These are phyloP conservation scores for Claviceps sorghi DNA, from an alignment of 2,329 filamentous ascomycete genomes.

Conservation along the genomic window DNA sequence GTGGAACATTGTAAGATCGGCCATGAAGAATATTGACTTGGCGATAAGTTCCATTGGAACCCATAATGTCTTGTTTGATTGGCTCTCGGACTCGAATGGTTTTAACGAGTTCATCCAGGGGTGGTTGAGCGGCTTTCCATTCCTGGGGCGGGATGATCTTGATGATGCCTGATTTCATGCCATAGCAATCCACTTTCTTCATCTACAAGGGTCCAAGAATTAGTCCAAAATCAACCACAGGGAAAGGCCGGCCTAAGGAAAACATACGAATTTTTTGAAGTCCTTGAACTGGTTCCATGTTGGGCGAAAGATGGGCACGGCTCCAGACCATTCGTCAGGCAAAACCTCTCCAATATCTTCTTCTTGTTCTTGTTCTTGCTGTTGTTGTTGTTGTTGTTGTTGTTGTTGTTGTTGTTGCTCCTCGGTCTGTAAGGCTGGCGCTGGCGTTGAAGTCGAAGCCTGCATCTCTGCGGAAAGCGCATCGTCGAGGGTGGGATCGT, in stretches of 20 bases:
- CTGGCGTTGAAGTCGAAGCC: constrained; percentile 13
- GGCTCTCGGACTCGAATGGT: constrained; percentile 88
- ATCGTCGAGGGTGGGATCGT: constrained; percentile 29
- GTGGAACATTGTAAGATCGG: constrained; percentile 86
- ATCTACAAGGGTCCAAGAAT: constrained; percentile 29
- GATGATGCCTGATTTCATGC: constrained; percentile 94
- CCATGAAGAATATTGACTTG: constrained; percentile 96
- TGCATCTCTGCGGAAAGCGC: constrained; percentile 10
- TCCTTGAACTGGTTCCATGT: constrained; percentile 90
- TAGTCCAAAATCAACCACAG: constrained; percentile 15
- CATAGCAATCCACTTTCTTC: constrained; percentile 78
- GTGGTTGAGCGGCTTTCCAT: constrained; percentile 72
- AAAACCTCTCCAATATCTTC: constrained; percentile 63
- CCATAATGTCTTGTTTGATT: constrained; percentile 96
- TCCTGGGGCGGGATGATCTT: constrained; percentile 89
- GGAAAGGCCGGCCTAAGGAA: neutral
- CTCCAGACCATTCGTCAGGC: constrained; percentile 82
- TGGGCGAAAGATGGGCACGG: constrained; percentile 86
- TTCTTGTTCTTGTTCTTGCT: constrained; percentile 19
- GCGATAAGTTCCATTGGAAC: constrained; percentile 85
- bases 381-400: constrained; percentile 11
- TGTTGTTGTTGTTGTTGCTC: neutral
- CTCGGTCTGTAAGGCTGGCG: constrained; percentile 10
- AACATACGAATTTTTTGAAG: constrained; percentile 74
- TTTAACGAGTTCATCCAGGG: constrained; percentile 75